These are phyloP conservation scores for Rhodamnia argentea DNA, from an alignment of 345 rosid species.

Conservation along the genomic window DNA sequence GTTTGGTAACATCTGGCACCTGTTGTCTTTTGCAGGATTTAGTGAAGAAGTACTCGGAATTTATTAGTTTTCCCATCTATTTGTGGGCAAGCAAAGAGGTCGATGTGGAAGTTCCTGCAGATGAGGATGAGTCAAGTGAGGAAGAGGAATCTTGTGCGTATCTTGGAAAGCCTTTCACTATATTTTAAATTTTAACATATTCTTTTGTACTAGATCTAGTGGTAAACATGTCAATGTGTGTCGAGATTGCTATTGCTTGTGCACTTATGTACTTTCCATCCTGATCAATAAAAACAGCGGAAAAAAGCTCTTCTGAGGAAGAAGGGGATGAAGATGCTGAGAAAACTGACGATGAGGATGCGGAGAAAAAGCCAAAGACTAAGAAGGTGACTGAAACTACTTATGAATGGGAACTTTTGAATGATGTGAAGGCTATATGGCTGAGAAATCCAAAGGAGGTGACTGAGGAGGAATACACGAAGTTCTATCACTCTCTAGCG, in stretches of 20 bases:
- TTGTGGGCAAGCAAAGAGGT: constrained; percentile 95
- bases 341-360: constrained; percentile 58
- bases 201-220: neutral
- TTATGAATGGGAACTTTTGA: constrained; percentile 85
- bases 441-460: constrained; percentile 91
- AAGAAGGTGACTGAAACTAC: constrained; percentile 77
- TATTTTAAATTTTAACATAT: neutral
- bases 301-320: constrained; percentile 52
- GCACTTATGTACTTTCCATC: neutral
- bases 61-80: constrained; percentile 88
- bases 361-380: constrained; percentile 68
- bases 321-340: constrained; percentile 47
- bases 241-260: neutral
- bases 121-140: constrained; percentile 77
- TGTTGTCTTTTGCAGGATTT: constrained; percentile 44
- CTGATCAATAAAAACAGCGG: constrained; percentile 19
- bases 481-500: constrained; percentile 75
- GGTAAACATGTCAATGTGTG: neutral
- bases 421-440: constrained; percentile 99
- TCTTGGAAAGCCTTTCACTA: neutral
- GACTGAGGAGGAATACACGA: constrained; percentile 85
- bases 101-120: constrained; percentile 82
- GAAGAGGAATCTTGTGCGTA: constrained; percentile 66
- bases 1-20: neutral
- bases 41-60: constrained; percentile 96